These are phyloP conservation scores for Cercospora nicotianae DNA, from an alignment of 2,329 filamentous ascomycete genomes.

Conservation along the genomic window DNA sequence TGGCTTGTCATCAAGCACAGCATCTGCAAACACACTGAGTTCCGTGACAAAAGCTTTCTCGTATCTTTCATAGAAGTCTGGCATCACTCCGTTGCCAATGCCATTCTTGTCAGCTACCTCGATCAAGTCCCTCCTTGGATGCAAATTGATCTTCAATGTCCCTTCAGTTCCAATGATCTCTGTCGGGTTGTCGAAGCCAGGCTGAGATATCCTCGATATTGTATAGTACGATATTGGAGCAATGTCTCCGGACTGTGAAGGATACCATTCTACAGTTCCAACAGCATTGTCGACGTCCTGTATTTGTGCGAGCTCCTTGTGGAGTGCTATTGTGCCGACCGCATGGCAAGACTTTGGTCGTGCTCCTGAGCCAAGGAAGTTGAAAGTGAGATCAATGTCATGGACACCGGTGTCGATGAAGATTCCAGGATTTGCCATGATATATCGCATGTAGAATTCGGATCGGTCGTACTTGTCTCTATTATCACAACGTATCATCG, in stretches of 20 bases:
- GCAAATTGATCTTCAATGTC: conserved; percentile 40
- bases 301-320: conserved; percentile 41
- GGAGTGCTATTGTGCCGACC: conserved; percentile 39
- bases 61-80: conserved; percentile 45
- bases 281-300: conserved; percentile 47
- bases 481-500: conserved; percentile 46
- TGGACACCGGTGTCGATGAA: conserved; percentile 50
- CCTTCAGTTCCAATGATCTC: conserved; percentile 45
- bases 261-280: conserved; percentile 44
- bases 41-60: conserved; percentile 46
- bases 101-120: conserved; percentile 39
- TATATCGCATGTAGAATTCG: conserved; percentile 48
- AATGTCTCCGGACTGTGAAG: conserved; percentile 27
- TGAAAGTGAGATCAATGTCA: conserved; percentile 48
- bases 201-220: conserved; percentile 44
- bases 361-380: conserved; percentile 43
- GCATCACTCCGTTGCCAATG: conserved; percentile 42
- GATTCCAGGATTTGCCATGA: conserved; percentile 44
- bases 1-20: conserved; percentile 39
- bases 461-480: conserved; percentile 43
- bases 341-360: conserved; percentile 42
- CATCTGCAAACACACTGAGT: conserved; percentile 43
- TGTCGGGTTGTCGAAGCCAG: conserved; percentile 47
- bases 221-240: conserved; percentile 47
- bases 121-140: conserved; percentile 36